These are phyloP conservation scores for Suillus clintonianus DNA, from an alignment of 768 basidiomycete genomes.

Conservation along the genomic window DNA sequence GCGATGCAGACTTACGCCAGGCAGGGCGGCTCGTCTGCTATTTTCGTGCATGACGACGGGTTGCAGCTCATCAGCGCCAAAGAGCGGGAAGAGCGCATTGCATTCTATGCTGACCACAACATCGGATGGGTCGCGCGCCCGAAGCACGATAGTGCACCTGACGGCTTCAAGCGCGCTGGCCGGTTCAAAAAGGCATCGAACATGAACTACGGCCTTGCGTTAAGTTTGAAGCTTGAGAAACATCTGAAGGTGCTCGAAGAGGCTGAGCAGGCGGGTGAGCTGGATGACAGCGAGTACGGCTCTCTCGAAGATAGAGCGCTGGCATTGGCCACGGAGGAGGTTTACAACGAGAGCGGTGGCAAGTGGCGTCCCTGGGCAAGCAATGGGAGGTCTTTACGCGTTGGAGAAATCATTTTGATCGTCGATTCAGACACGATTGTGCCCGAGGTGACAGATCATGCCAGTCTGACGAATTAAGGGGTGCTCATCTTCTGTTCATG, in stretches of 20 bases:
- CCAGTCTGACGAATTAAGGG: background rate
- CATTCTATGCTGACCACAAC: slow-evolving; percentile 75
- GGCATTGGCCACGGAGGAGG: slow-evolving; percentile 73
- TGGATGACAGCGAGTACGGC: slow-evolving; percentile 38
- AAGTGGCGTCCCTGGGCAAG: slow-evolving; percentile 75
- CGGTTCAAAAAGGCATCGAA: slow-evolving; percentile 92
- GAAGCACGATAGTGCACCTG: slow-evolving; percentile 56
- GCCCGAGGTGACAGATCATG: slow-evolving; percentile 51
- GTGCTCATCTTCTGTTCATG: background rate
- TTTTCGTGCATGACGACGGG: slow-evolving; percentile 85
- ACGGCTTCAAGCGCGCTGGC: slow-evolving; percentile 80
- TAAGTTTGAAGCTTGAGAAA: slow-evolving; percentile 54
- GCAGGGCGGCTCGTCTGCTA: slow-evolving; percentile 82
- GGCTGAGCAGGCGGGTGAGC: slow-evolving; percentile 35
- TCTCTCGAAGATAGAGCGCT: slow-evolving; percentile 69
- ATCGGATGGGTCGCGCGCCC: slow-evolving; percentile 88
- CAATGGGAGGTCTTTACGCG: slow-evolving; percentile 72
- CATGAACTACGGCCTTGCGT: slow-evolving; percentile 80
- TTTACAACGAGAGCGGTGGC: slow-evolving; percentile 56
- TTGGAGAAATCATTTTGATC: slow-evolving; percentile 81
- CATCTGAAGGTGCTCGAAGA: slow-evolving; percentile 42
- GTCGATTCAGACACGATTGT: slow-evolving; percentile 88
- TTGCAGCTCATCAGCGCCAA: slow-evolving; percentile 64
- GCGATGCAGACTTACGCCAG: slow-evolving; percentile 91
- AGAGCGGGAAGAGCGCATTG: slow-evolving; percentile 66